phyloP scores from a whole-genome alignment of 441 rosid species.

The Dalechampia spathulata region DNA sequence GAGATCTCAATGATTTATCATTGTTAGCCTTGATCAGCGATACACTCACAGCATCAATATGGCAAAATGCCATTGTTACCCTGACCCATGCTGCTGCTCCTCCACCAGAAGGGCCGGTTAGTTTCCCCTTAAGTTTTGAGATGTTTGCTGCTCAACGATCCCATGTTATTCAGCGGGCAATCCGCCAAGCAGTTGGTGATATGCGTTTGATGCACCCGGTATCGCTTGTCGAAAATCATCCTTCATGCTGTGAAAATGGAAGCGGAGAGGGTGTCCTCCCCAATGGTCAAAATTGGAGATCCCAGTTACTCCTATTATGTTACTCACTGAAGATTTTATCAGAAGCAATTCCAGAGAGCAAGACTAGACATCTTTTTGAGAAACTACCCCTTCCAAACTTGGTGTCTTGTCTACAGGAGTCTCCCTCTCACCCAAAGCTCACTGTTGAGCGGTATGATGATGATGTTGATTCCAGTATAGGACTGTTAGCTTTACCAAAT shows the following conservation, averaged over 20 bases:
- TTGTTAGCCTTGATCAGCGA: conserved; percentile 40
- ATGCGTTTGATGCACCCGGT: conserved; percentile 49
- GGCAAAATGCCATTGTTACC: conserved; percentile 57
- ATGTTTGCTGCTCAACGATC: conserved; percentile 51
- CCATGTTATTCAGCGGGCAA: conserved; percentile 44
- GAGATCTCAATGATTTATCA: conserved; percentile 39
- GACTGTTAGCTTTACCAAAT: conserved; percentile 28
- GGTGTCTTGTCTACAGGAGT: too few relatives aligned
- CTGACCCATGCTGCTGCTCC: conserved; percentile 71
- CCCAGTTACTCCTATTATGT: conserved; percentile 54
- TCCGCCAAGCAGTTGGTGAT: conserved; percentile 59
- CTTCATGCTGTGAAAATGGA: conserved; percentile 30
- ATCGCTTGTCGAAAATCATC: conserved; percentile 63
- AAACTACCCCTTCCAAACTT: conserved; percentile 43
- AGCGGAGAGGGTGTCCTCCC: conserved; percentile 40
- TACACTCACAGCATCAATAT: conserved; percentile 54
- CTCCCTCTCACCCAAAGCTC: too few relatives aligned
- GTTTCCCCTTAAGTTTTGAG: conserved; percentile 46
- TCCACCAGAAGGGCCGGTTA: conserved; percentile 51
- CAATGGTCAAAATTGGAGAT: conserved; percentile 51
- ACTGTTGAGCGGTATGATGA: too few relatives aligned
- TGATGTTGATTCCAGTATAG: too few relatives aligned
- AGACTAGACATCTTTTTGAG: conserved; percentile 28
- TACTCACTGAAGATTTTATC: conserved; percentile 57
- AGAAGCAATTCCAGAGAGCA: conserved; percentile 35